phyloP scores from a whole-genome alignment of 768 basidiomycete genomes.

The Kwoniella sp. region DNA sequence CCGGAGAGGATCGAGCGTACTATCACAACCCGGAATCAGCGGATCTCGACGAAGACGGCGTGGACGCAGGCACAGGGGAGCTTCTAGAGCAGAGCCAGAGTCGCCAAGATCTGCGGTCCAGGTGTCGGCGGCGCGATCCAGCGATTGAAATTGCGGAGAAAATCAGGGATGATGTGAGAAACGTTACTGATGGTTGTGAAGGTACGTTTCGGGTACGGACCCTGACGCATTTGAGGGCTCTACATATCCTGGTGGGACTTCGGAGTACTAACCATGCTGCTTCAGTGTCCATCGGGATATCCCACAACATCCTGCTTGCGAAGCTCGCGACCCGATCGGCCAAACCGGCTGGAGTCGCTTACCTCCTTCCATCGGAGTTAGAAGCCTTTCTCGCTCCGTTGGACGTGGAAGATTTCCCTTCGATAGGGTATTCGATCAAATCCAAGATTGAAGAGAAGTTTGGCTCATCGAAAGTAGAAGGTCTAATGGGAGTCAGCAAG shows the following conservation, averaged over 20 bases:
- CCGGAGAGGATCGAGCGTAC: not conserved
- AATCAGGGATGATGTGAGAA: constrained; percentile 74
- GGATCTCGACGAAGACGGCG: not conserved
- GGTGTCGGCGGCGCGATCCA: constrained; percentile 59
- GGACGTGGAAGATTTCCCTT: constrained; percentile 73
- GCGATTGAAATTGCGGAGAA: constrained; percentile 78
- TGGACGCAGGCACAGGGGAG: not conserved
- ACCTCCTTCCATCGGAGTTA: constrained; percentile 62
- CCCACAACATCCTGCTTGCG: constrained; percentile 88
- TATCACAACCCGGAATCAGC: not conserved
- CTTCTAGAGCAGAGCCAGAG: not conserved
- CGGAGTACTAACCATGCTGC: no score
- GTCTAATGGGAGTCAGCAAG: constrained; percentile 68
- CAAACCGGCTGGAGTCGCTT: constrained; percentile 85
- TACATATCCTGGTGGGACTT: no score
- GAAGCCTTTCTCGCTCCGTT: constrained; percentile 46
- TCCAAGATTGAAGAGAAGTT: constrained; percentile 81
- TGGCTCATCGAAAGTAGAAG: constrained; percentile 70
- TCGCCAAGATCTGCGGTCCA: not conserved
- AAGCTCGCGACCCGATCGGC: constrained; percentile 87
- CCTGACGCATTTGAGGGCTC: not conserved
- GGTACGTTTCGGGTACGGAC: no score
- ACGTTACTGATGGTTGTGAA: constrained; percentile 77
- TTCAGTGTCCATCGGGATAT: constrained; percentile 85
- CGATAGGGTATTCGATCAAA: constrained; percentile 75